Conservation (phyloP, 2,329 filamentous ascomycete genomes). For the Torrubiella hemipterigena region DNA sequence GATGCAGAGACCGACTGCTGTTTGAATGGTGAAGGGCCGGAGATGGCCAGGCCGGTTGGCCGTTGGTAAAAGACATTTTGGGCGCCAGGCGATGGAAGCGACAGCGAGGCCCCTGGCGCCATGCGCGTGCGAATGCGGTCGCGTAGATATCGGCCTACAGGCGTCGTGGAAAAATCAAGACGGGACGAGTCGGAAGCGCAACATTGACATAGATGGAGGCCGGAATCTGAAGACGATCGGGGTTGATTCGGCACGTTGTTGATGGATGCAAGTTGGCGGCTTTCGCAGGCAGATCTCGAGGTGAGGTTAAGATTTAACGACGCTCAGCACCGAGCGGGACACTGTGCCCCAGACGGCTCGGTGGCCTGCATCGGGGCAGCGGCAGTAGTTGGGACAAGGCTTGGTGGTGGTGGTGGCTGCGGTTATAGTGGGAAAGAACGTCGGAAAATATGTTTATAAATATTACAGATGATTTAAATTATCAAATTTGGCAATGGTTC, state of each 20-base stretch:
- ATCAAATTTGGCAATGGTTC: too few relatives aligned
- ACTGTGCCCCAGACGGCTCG: too few relatives aligned
- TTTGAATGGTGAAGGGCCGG: conserved; percentile 37
- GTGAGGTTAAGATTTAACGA: conserved; percentile 42
- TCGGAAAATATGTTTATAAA: too few relatives aligned
- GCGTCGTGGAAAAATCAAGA: conserved; percentile 33
- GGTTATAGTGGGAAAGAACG: too few relatives aligned
- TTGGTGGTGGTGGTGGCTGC: too few relatives aligned
- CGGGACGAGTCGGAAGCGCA: conserved; percentile 36
- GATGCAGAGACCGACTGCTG: conserved; percentile 39
- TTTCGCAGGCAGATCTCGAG: conserved; percentile 40
- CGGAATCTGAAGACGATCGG: conserved; percentile 23
- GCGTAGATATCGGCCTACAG: conserved; percentile 32
- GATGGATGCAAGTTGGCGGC: conserved; percentile 37
- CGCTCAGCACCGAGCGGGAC: too few relatives aligned
- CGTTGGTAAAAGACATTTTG: conserved; percentile 56
- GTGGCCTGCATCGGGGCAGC: too few relatives aligned
- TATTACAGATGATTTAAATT: too few relatives aligned
- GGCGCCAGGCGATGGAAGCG: conserved; percentile 35
- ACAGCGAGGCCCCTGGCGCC: conserved; percentile 38
- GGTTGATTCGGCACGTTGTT: conserved; percentile 31
- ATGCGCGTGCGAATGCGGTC: conserved; percentile 41
- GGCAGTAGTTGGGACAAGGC: too few relatives aligned
- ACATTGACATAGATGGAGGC: conserved; percentile 39
- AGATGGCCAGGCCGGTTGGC: conserved; percentile 53